Evolutionary conservation across 2,329 filamentous ascomycete species (phyloP).

Genomic region (Fusarium redolens): DNA sequence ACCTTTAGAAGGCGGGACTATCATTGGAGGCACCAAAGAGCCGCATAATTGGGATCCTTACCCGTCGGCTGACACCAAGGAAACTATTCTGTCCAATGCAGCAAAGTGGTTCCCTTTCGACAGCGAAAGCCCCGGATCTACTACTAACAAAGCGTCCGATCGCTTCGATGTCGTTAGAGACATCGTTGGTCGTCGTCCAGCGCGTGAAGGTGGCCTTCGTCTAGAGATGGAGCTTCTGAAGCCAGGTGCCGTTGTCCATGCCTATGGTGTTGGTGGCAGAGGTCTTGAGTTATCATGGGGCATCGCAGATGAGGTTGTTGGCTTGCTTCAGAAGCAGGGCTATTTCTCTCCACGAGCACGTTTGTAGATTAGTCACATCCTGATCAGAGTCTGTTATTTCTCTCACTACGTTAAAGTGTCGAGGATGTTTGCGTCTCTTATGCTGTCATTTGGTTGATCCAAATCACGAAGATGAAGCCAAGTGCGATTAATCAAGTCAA

Average conservation of each 20-base stretch:
- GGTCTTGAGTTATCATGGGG: constrained; percentile 11
- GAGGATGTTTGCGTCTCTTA: accelerated
- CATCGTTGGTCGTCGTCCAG: constrained; percentile 6
- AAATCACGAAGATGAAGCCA: accelerated
- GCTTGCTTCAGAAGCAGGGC: not conserved
- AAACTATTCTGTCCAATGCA: not conserved
- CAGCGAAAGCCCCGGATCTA: too few relatives aligned
- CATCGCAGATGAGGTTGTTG: not conserved
- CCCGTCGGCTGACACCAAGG: not conserved
- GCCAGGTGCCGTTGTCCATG: not conserved
- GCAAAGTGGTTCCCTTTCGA: constrained; percentile 1
- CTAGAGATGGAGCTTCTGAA: not conserved
- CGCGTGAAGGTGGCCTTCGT: not conserved
- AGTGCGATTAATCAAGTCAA: not conserved
- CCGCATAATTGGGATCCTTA: not conserved
- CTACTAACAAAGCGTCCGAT: accelerated
- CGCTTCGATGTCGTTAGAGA: not conserved
- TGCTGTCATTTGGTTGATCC: accelerated
- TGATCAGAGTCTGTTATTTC: not conserved
- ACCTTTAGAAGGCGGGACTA: not conserved
- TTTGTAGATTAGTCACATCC: not conserved
- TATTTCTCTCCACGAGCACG: not conserved
- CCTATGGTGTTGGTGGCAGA: constrained; percentile 2
- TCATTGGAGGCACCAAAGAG: constrained; percentile 5
- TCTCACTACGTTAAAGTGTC: accelerated